Percentiles rank a stretch among this genome's conserved stretches.
phyloP scores from a whole-genome alignment of 257 asterid genomes.

The Capsicum pubescens region DNA sequence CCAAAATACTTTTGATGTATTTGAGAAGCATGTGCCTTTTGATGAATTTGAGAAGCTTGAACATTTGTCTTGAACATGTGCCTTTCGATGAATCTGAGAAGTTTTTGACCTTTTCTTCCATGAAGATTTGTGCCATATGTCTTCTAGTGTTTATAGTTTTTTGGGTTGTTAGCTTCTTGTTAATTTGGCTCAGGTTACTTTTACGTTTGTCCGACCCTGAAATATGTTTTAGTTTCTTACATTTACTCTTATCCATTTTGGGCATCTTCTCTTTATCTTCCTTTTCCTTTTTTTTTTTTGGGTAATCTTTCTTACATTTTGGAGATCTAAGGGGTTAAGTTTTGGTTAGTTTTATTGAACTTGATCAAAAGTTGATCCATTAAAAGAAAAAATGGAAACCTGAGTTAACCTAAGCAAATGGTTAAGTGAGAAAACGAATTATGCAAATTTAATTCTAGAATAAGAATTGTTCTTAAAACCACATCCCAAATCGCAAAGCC shows the following conservation, averaged over 20 bases:
- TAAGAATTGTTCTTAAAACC: background rate
- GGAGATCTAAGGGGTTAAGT: background rate
- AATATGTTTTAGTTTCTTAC: background rate
- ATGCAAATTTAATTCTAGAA: background rate
- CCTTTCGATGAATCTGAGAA: too few relatives aligned
- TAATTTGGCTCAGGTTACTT: background rate
- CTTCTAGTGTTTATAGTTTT: background rate
- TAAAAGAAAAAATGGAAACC: background rate
- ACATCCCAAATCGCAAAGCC: too few relatives aligned
- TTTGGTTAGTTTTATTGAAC: background rate
- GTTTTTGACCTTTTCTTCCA: too few relatives aligned
- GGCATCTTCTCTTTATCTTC: background rate
- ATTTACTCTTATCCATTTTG: background rate
- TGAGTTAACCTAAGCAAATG: background rate
- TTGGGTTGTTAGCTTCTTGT: background rate
- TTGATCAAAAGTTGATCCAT: background rate
- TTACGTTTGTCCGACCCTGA: background rate
- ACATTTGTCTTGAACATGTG: too few relatives aligned
- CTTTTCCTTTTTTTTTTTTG: background rate
- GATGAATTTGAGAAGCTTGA: too few relatives aligned
- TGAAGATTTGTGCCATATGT: too few relatives aligned
- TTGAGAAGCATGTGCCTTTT: too few relatives aligned
- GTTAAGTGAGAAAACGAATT: background rate
- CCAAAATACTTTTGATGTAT: too few relatives aligned
- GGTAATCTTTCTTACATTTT: background rate